Evolutionary conservation across 345 rosid genomes (phyloP).

Genomic region (Corchorus olitorius): DNA sequence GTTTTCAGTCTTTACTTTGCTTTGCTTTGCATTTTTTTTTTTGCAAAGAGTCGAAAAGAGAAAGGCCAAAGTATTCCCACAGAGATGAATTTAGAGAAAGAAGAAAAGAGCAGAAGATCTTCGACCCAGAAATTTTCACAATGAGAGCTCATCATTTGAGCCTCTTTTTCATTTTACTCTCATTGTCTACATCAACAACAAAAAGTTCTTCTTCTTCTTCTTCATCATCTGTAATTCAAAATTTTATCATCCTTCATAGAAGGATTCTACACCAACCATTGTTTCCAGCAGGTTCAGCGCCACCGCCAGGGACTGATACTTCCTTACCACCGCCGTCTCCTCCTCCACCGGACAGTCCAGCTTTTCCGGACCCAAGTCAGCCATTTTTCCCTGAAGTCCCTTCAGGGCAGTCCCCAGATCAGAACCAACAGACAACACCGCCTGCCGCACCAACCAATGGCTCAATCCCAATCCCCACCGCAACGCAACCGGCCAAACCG

Average conservation of each 20-base stretch:
- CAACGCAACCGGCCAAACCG: slow-evolving; percentile 74
- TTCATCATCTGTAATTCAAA: not conserved
- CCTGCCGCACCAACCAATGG: slow-evolving; percentile 52
- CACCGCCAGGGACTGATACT: slow-evolving; percentile 47
- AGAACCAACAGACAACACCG: slow-evolving; percentile 48
- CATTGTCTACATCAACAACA: slow-evolving; percentile 9
- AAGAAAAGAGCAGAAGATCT: slow-evolving; percentile 31
- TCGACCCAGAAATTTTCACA: slow-evolving; percentile 44
- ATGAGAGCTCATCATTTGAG: slow-evolving; percentile 51
- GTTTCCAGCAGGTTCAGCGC: slow-evolving; percentile 59
- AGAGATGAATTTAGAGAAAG: slow-evolving; percentile 54
- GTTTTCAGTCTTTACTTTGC: too few relatives aligned
- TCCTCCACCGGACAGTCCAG: slow-evolving; percentile 49
- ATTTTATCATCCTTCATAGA: slow-evolving; percentile 32
- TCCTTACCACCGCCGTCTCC: slow-evolving; percentile 28
- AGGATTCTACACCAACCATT: slow-evolving; percentile 91
- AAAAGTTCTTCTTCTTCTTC: not conserved
- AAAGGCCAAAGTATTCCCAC: not conserved
- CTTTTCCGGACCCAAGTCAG: slow-evolving; percentile 59
- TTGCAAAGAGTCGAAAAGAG: not conserved
- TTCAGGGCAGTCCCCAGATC: slow-evolving; percentile 46
- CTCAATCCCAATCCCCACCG: slow-evolving; percentile 60
- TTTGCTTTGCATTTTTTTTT: not conserved
- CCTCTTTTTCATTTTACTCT: slow-evolving; percentile 28
- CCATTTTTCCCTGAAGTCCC: slow-evolving; percentile 95